Evolutionary conservation across 371 early-diverging fungal species (phyloP), one percentile per base, ranked within the genome.

Genomic region (Mortierella sp.): DNA sequence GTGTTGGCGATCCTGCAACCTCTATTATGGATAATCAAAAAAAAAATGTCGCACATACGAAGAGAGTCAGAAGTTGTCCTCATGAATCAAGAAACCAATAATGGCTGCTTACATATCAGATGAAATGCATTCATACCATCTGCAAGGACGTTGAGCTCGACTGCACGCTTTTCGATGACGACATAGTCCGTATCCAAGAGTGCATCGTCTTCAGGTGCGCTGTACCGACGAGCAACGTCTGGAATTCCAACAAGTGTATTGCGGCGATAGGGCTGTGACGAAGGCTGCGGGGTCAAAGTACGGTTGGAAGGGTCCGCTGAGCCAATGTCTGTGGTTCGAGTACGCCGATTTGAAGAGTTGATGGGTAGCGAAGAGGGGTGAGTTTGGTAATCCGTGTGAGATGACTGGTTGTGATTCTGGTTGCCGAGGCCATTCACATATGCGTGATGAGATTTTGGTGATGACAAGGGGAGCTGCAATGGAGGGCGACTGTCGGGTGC

Each of bases 141-240:
- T 3, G 97, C 97, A 77, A 96, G 91, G 83, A 91, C 95, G 81
- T 98, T 97, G 72, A 96, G 94, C 80, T 97, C 97, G 24, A 98
- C 94, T 0, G 94, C 92, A 6, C 94, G 89, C 80, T 95, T 93
- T 78, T 97, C 97, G 19, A 98, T 90, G 0, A 98, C 93, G 21
- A 98, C 97, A 84, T 97, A 98, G 75, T 97, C 97, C 72, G 92
- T 91, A 60, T 92, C 94, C 16, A 91, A 81, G 44, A 92, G 74
- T 0, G 92, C 90, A 72, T 95, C 94, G 55, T 95, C 94, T 31
- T 92, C 94, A n/a, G 88, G 83, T n/a, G 77, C 77, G 68, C 77
- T 83, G 52, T 80, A 76, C 14, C 84, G 84, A 16, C 79, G 88
- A n/a, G 83, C 74, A 19, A 80, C 87, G 70, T 87, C 84, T 16